Evolutionary conservation across 2,329 filamentous ascomycete genomes (phyloP).

Genomic region (Phaeosphaeria sp.): DNA sequence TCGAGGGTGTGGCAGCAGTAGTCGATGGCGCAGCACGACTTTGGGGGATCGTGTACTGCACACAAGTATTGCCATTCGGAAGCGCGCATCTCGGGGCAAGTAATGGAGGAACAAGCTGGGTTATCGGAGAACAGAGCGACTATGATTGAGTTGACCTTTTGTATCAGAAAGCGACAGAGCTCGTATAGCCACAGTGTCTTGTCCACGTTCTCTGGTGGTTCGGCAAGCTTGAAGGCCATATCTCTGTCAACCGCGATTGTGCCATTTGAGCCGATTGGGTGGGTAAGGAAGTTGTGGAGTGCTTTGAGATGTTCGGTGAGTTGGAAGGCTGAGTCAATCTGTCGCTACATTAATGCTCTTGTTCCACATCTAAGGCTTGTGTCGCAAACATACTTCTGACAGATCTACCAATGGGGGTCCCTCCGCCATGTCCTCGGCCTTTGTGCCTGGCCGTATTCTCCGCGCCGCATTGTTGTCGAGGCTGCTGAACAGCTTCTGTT

Average conservation of each 20-base stretch:
- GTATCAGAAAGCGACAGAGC: constrained; percentile 92
- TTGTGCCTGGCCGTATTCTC: constrained; percentile 91
- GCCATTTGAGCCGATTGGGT: constrained; percentile 60
- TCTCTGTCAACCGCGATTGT: constrained; percentile 76
- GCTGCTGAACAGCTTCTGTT: constrained; percentile 59
- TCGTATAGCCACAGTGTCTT: constrained; percentile 96
- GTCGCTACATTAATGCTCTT: constrained; percentile 28
- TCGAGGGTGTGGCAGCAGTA: constrained; percentile 99
- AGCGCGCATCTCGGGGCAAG: constrained; percentile 97
- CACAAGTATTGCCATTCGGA: constrained; percentile 99
- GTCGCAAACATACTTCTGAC: constrained; percentile 69
- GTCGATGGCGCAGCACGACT: constrained; percentile 97
- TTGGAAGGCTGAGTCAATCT: constrained; percentile 98
- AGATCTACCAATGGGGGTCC: constrained; percentile 88
- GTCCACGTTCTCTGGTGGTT: constrained; percentile 81
- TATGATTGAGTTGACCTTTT: constrained; percentile 91
- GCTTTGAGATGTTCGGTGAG: constrained; percentile 96
- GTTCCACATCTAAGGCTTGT: constrained; percentile 1
- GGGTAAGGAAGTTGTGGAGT: constrained; percentile 82
- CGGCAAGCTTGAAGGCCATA: constrained; percentile 77
- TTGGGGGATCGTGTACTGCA: constrained; percentile 94
- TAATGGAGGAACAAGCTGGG: constrained; percentile 85
- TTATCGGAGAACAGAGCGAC: constrained; percentile 91
- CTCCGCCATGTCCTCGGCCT: constrained; percentile 88
- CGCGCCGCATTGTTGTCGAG: constrained; percentile 78